A percentile compares a stretch with the other conserved stretches of the same genome.
These are phyloP conservation scores for Suillus discolor DNA, from an alignment of 768 basidiomycete genomes.

Conservation along the genomic window DNA sequence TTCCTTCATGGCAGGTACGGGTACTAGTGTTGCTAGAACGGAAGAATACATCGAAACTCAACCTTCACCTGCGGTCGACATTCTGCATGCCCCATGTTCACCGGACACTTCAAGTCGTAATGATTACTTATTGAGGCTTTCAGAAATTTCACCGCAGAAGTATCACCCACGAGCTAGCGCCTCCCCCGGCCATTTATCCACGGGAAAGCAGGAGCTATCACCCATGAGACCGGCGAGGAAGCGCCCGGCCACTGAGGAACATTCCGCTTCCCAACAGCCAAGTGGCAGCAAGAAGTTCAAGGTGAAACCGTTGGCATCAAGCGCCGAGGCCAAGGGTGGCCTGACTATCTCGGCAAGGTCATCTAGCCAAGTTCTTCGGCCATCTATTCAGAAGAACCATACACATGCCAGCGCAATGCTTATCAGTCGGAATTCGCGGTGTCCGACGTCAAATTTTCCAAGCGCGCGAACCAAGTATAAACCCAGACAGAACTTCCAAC, in stretches of 20 bases:
- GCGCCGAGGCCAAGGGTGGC: conserved; percentile 15
- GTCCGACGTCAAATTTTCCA: conserved; percentile 20
- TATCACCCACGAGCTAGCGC: conserved; percentile 14
- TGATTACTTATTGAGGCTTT: conserved; percentile 42
- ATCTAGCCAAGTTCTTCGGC: conserved; percentile 8
- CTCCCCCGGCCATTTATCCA: conserved; percentile 16
- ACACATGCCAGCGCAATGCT: conserved; percentile 8
- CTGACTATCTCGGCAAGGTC: conserved; percentile 20
- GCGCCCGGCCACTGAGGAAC: conserved; percentile 41
- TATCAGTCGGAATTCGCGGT: conserved; percentile 9
- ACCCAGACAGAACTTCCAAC: conserved; percentile 19
- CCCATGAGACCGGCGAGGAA: conserved; percentile 50
- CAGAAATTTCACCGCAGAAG: conserved; percentile 52
- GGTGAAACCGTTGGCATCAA: conserved; percentile 27
- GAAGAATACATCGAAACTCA: conserved; percentile 13
- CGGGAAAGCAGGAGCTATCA: conserved; percentile 30
- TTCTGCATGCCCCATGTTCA: background rate
- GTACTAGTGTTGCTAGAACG: conserved; percentile 14
- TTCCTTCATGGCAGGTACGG: conserved; percentile 16
- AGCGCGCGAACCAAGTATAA: conserved; percentile 33
- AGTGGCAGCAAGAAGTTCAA: conserved; percentile 29
- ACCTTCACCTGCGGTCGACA: conserved; percentile 1
- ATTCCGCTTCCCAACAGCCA: conserved; percentile 21
- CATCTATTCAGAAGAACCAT: conserved; percentile 15
- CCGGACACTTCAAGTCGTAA: background rate